Percentiles rank a stretch among this genome's conserved stretches.
Evolutionary conservation across 2,329 filamentous ascomycete species (phyloP).

Genomic region (Metarhizium rileyi): DNA sequence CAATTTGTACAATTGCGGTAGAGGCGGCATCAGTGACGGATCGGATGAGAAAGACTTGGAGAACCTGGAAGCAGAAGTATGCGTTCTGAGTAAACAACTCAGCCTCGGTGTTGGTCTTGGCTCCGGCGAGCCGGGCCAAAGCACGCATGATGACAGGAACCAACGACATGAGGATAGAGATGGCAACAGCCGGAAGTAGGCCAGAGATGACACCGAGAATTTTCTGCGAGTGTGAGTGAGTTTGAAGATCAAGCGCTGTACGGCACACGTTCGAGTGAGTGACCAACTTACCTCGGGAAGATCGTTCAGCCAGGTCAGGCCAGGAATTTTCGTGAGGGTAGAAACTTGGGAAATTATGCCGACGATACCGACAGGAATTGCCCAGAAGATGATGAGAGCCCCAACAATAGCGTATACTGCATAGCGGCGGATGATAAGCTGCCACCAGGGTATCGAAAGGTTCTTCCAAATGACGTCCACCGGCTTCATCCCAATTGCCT

Average conservation of each 20-base stretch:
- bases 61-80: conserved; percentile 83
- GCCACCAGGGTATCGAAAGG: conserved; percentile 59
- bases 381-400: conserved; percentile 78
- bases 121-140: conserved; percentile 70
- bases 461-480: conserved; percentile 82
- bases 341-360: conserved; percentile 78
- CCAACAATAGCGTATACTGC: conserved; percentile 56
- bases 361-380: conserved; percentile 64
- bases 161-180: conserved; percentile 74
- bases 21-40: conserved; percentile 74
- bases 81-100: conserved; percentile 87
- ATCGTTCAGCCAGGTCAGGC: conserved; percentile 62
- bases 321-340: conserved; percentile 56
- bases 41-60: conserved; percentile 88
- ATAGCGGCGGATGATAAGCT: conserved; percentile 60
- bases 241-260: background rate
- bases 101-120: conserved; percentile 66
- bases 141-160: conserved; percentile 57
- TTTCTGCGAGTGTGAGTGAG: conserved; percentile 11
- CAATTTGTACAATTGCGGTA: conserved; percentile 53
- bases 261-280: background rate
- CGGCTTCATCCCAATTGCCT: conserved; percentile 73
- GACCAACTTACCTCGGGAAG: conserved; percentile 42
- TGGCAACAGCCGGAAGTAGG: conserved; percentile 67
- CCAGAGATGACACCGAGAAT: conserved; percentile 76